Base-by-base conservation (phyloP, 2,329 filamentous ascomycete species). In the Microsporum ferrugineum region DNA sequence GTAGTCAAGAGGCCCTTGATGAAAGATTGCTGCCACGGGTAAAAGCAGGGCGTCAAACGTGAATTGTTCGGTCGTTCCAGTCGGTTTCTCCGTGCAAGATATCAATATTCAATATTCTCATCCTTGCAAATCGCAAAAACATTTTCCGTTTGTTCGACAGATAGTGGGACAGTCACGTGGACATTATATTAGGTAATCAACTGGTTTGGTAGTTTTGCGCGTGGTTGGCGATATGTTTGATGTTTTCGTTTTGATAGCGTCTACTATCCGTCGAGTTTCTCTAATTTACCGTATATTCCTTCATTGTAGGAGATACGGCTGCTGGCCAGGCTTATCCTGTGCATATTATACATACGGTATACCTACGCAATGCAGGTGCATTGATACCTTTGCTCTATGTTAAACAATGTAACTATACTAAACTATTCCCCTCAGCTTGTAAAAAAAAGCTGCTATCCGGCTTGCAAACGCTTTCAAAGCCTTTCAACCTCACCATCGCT, bases 81-180 rank as follows among this genome's bases (percentile, higher is more conserved):
- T 14, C n/a, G 39, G 39, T n/a, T 17, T 43, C 12, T 55, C 45
- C 31, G 45, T 51, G 45, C 45, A 51, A 23, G 31, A 23, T 7
- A 12, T 6, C 10, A 5, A 5, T 10, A 5, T 36, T 36, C 41
- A 12, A 23, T 27, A n/a, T 8, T 51, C 27, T 2, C 23, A 29
- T n/a, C 36, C 39, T 41, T 31, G 34, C 39, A 43, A 56, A 39
- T 43, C 55, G 55, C 55, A 57, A 57, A 56, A 43, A 31, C 55
- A 41, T 57, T 57, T 57, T 57, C 31, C 36, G 34, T 14, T 39
- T 34, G 29, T 55, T 55, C n/a, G 51, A 14, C 33, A 17, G 31
- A 36, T 56, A 39, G 55, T 57, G 55, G 55, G 55, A 43, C 36
- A 43, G 29, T 57, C 55, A 57, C 55, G 55, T 57, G 55, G 23